Conservation (phyloP, 2,329 filamentous ascomycete species). For the Apiospora kogelbergensis region DNA sequence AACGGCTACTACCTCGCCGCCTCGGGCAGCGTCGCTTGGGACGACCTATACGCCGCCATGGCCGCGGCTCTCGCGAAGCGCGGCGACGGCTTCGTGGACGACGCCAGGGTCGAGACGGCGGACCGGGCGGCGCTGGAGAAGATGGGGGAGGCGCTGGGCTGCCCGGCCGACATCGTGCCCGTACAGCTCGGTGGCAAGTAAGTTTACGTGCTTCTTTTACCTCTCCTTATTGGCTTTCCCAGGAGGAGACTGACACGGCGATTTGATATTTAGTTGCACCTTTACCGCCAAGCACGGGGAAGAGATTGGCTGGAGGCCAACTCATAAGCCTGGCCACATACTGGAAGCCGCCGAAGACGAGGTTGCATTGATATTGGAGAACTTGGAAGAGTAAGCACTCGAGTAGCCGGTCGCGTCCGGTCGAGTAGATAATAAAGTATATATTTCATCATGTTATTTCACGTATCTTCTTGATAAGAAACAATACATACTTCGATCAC, state of each 20-base stretch:
- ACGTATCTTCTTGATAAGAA: too few species aligned
- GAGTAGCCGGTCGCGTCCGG: too few species aligned
- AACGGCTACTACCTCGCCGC: conserved; percentile 52
- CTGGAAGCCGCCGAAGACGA: conserved; percentile 45
- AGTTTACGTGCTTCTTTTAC: conserved; percentile 16
- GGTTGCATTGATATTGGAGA: conserved; percentile 41
- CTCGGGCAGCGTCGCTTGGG: conserved; percentile 48
- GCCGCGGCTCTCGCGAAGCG: conserved; percentile 40
- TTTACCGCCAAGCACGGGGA: conserved; percentile 41
- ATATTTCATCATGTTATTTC: too few species aligned
- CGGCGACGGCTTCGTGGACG: conserved; percentile 33
- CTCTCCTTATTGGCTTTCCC: too few species aligned
- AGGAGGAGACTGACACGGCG: neutral
- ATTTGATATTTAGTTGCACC: conserved; percentile 35
- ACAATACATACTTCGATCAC: too few species aligned
- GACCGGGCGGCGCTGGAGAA: conserved; percentile 34
- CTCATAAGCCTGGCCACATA: conserved; percentile 43
- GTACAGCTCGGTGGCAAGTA: conserved; percentile 44
- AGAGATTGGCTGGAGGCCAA: conserved; percentile 45
- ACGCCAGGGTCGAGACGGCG: conserved; percentile 35
- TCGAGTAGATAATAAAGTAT: too few species aligned
- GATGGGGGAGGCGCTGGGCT: conserved; percentile 41
- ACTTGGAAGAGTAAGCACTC: conserved; percentile 16
- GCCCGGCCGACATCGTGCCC: conserved; percentile 34
- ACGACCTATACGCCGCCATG: conserved; percentile 48